Evolutionary conservation across 352 stramenopile genomes (phyloP), one percentile per base, ranked within the genome.

Genomic region (Phytophthora litchii): DNA sequence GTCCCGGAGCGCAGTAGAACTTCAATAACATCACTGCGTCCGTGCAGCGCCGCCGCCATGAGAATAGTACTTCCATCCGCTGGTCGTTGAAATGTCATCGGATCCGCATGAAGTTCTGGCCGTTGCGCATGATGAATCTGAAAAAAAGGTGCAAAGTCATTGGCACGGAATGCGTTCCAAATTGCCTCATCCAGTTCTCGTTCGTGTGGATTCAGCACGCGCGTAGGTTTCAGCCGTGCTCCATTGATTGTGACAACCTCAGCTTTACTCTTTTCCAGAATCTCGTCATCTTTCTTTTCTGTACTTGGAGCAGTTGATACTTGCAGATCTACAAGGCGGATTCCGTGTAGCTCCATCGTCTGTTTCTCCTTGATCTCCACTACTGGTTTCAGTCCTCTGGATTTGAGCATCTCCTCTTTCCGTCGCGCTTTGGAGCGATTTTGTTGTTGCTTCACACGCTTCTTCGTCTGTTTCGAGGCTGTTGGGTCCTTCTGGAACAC

Each of bases 61-160:
- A 94, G 69, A 40, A 86, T 68, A 4, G 78, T 88, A 4, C 70
- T 75, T n/a, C 86, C 83, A 54, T 94, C 86, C 13, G 78, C 82
- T 17, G 82, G 80, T 37, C 86, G 74, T 66, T 92, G 83, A 65
- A 94, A 94, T 11, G 62, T 46, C 10, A 71, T 61, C 0, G 80
- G 74, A 17, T 85, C 66, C 11, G 65, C 53, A 27, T 67, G 60
- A 8, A 79, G 61, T 27, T 89, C 80, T 5, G 73, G 66, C 8
- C 68, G 55, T 13, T 67, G 69, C 17, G 52, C 68, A 48, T 86
- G 63, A 31, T 76, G 74, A 54, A 92, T 81, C 42, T 72, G 65
- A 45, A 94, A 94, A 51, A 93, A 94, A 17, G 49, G 49, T n/a
- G 76, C 82, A 50, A 94, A 94, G 48, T 94, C 81, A 46, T 94